phyloP scores from a whole-genome alignment of 2,329 filamentous ascomycete genomes.

The Paecilomyces fulvus region DNA sequence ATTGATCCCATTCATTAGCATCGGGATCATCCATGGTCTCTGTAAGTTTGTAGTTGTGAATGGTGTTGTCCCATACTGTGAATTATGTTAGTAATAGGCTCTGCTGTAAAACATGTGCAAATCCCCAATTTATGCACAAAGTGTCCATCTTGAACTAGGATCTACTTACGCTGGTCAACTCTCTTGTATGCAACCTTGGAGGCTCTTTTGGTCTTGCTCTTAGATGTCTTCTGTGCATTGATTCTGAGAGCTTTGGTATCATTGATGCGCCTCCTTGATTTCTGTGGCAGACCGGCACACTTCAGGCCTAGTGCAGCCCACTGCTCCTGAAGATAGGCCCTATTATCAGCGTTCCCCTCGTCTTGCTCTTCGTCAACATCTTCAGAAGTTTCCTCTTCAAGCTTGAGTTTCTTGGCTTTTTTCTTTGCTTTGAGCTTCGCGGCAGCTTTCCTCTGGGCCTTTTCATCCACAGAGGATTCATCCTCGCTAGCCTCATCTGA shows the following conservation, averaged over 20 bases:
- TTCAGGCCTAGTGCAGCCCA: constrained; percentile 13
- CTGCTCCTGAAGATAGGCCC: constrained; percentile 18
- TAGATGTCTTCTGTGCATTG: constrained; percentile 18
- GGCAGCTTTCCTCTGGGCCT: constrained; percentile 21
- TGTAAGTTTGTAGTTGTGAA: constrained; percentile 59
- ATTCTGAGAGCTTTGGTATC: constrained; percentile 1
- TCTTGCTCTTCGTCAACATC: constrained; percentile 23
- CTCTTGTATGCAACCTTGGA: constrained; percentile 60
- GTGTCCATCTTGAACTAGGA: background rate
- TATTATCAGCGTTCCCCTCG: constrained; percentile 22
- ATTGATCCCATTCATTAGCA: constrained; percentile 63
- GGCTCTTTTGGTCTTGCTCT: constrained; percentile 37
- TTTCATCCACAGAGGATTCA: constrained; percentile 20
- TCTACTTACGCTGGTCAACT: constrained; percentile 49
- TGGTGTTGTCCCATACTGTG: constrained; percentile 44
- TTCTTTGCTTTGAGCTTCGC: constrained; percentile 28
- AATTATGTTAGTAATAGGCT: background rate
- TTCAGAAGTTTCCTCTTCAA: constrained; percentile 20
- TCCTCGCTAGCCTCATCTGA: constrained; percentile 17
- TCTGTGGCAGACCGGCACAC: constrained; percentile 5
- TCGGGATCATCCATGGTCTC: constrained; percentile 58
- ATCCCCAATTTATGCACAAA: too few relatives aligned
- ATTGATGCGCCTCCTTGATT: background rate
- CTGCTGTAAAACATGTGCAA: background rate
- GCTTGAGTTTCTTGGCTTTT: constrained; percentile 19